Evolutionary conservation across 257 asterid genomes (phyloP), one percentile per base, ranked within the genome.

Genomic region (Nemophila menziesii): DNA sequence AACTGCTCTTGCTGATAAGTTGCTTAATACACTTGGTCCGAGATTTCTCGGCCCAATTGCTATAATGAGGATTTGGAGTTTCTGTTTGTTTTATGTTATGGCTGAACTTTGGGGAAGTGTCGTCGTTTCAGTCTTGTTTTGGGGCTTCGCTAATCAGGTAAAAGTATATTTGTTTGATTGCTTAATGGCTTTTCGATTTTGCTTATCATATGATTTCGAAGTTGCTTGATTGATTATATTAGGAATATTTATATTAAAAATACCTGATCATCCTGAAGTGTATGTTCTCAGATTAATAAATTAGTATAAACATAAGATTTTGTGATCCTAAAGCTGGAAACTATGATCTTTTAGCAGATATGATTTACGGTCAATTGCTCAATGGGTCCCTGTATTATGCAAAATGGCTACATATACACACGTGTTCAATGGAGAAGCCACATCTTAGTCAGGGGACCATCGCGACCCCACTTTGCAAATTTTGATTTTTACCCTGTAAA

Each of bases 111-210:
- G 99, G 99, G 96, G 96, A 7, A 90, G 99, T 62, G 99, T 90
- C 48, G 99, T 90, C 36, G 57, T 90, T 33, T 90, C 99, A 0
- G 99, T 86, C 40, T 90, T 90, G 27, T 90, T 90, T 55, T 86
- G 99, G 99, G 99, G 99, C 0, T 73, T 90, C 54, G 99, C 99
- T 52, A 90, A 90, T 62, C 99, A 90, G 96, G 96, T 90, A 75
- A 51, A n/a, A 2, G 12, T 39, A 9, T 3, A 11, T 12, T 12
- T 17, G 4, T 39, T 39, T 16, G n/a, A 16, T 4, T 40, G 10
- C 10, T 1, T 39, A 26, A 10, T 10, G 33, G 33, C 6, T 4
- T 5, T 26, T 26, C 10, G 5, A 10, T 26, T 26, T 4, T 5
- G 33, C 33, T 26, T 5, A 5, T 29, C 7, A 7, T 29, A 29